Evolutionary conservation across 371 early-diverging fungal species (phyloP).

Genomic region (Mucor ambiguus): DNA sequence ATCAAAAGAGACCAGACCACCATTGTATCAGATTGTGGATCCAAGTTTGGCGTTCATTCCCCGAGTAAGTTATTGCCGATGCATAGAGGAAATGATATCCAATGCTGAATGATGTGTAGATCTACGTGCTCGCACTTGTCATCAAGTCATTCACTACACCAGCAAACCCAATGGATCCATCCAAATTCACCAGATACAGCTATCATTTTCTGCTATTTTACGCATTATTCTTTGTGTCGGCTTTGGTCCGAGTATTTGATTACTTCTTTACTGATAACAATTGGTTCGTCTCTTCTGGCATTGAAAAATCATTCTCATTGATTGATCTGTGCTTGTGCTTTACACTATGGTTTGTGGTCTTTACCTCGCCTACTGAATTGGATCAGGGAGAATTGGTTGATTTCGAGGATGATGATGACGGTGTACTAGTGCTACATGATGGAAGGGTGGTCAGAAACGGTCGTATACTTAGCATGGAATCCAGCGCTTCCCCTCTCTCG

Average conservation of each 20-base stretch:
- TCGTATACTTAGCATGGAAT: slow-evolving; percentile 61
- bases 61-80: slow-evolving; percentile 29
- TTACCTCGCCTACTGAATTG: slow-evolving; percentile 52
- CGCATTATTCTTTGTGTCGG: slow-evolving; percentile 44
- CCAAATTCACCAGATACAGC: slow-evolving; percentile 56
- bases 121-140: slow-evolving; percentile 53
- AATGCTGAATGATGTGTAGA: slow-evolving; percentile 24
- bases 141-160: slow-evolving; percentile 55
- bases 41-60: slow-evolving; percentile 45
- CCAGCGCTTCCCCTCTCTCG: slow-evolving; percentile 64
- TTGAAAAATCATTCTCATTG: slow-evolving; percentile 44
- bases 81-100: not conserved
- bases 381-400: slow-evolving; percentile 47
- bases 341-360: slow-evolving; percentile 41
- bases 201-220: slow-evolving; percentile 56
- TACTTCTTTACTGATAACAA: slow-evolving; percentile 42
- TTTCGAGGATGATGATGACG: slow-evolving; percentile 46
- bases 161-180: slow-evolving; percentile 50
- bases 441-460: slow-evolving; percentile 50
- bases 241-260: slow-evolving; percentile 50
- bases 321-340: slow-evolving; percentile 47
- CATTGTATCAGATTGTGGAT: slow-evolving; percentile 41
- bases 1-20: slow-evolving; percentile 23
- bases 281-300: slow-evolving; percentile 39
- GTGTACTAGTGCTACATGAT: slow-evolving; percentile 48